Base-by-base conservation (phyloP, 1,139 yeast genomes). In the Pichia sp. region DNA sequence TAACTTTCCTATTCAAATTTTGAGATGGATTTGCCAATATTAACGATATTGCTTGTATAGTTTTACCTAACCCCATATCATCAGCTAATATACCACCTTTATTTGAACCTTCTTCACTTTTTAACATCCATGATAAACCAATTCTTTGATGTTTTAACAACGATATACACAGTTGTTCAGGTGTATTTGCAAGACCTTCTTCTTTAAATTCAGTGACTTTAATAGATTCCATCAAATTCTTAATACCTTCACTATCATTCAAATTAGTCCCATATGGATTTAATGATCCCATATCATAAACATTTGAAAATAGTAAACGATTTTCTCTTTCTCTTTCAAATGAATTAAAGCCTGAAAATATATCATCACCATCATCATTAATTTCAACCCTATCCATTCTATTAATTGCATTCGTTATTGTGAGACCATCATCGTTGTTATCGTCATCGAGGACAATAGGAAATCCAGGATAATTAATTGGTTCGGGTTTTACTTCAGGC, bases 11-110 rank as follows among this genome's bases (percentile, higher is more conserved):
- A 3, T 39, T 19, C 1, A 38, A 54, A 27, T 50, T 49, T 9
- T 32, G 35, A 0, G 82, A 68, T 44, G 65, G 67, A 54, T 75
- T 70, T 3, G 82, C 70, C 45, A 85, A 56, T 53, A 87, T 77
- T 36, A 86, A 60, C 0, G 94, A 77, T 35, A 86, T 68, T 3
- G 87, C 75, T 62, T 88, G 96, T 32, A 88, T 78, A 0, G 96
- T 88, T 60, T 88, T 89, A 47, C 96, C 96, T 25, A 88, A 66
- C 25, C 96, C 96, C 96, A 88, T 88, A 64, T 85, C 96, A 63
- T 88, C 96, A 1, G 95, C 95, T 31, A 88, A 64, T 24, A 88
- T 72, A 2, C 96, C 95, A 22, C 96, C 96, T 47, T 71, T 72
- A 39, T 66, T 69, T 24, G 58, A 62, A 3, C 72, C 62, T n/a